Base-by-base conservation (phyloP, 495 filamentous ascomycete species). In the Lepraria neglecta region DNA sequence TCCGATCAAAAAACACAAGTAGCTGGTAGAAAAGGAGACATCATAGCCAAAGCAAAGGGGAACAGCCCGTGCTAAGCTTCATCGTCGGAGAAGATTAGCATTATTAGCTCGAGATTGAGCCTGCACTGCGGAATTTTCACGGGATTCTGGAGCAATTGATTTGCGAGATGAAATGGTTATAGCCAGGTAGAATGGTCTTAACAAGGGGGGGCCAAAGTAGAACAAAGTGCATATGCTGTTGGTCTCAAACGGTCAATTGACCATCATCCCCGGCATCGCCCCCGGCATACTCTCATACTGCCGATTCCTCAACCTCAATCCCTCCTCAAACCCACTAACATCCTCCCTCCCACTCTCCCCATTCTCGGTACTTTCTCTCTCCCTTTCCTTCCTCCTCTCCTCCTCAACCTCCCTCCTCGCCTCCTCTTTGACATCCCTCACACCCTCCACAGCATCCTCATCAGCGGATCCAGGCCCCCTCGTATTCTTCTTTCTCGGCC, bases 401-500 rank as follows among this genome's bases (percentile, higher is more conserved):
- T 67, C 64, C 44, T 67, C 59, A 9, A 57, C 64, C 62, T 65
- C 65, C 43, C 52, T 35, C 27, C 60, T 61, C 17, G 45, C 68
- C 46, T 66, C 65, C 52, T 64, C 61, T 53, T 53, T 54, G 27
- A 54, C 63, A 46, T 63, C 60, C 42, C 62, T 53, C 55, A 48
- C 63, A 19, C 14, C 56, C 24, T 55, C 65, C 47, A 17, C 48
- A 52, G n/a, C 48, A 33, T 56, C 64, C 7, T 47, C 61, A 40
- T 59, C 58, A 43, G 60, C 66, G 4, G 65, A 63, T 4, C 56
- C 61, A 3, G 65, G 65, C 3, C 84, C 89, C 17, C 89, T 75
- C 17, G 89, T 90, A 67, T 89, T 92, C 74, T 81, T 81, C 74
- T 89, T 97, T 54, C 95, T 77, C 10, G 95, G 94, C 94, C 94